phyloP scores from a whole-genome alignment of 2,329 filamentous ascomycete genomes.

The Cladorrhinum sp. region DNA sequence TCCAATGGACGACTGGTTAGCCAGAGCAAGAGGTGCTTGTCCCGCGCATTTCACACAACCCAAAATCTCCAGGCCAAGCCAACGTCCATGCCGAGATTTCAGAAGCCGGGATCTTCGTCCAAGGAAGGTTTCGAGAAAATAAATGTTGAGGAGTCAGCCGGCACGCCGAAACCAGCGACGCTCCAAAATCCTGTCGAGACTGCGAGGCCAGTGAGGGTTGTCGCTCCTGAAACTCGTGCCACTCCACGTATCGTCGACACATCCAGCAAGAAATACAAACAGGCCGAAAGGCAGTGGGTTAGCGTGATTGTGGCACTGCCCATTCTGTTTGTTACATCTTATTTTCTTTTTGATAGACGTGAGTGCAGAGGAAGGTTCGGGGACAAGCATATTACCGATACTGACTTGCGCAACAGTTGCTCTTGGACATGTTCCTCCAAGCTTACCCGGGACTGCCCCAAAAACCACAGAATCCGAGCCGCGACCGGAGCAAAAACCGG shows the following conservation, averaged over 20 bases:
- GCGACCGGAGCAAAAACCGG: background rate
- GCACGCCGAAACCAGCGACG: background rate
- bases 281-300: conserved; percentile 45
- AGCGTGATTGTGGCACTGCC: conserved; percentile 51
- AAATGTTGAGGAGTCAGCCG: background rate
- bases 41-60: background rate
- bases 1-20: background rate
- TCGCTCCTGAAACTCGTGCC: background rate
- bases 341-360: conserved; percentile 51
- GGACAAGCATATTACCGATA: background rate
- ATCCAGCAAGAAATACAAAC: conserved; percentile 42
- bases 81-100: background rate
- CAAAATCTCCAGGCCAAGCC: background rate
- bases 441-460: background rate
- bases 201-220: background rate
- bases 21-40: background rate
- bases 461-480: background rate
- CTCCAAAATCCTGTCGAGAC: background rate
- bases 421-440: background rate
- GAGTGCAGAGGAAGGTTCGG: conserved; percentile 27
- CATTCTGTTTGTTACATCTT: conserved; percentile 54
- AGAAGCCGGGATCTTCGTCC: background rate
- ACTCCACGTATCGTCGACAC: conserved; percentile 28
- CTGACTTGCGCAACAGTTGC: conserved; percentile 11
- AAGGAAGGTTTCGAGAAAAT: background rate